These are phyloP conservation scores for Spinacia oleracea DNA, from an alignment of 179 eudicot genomes.

Conservation along the genomic window DNA sequence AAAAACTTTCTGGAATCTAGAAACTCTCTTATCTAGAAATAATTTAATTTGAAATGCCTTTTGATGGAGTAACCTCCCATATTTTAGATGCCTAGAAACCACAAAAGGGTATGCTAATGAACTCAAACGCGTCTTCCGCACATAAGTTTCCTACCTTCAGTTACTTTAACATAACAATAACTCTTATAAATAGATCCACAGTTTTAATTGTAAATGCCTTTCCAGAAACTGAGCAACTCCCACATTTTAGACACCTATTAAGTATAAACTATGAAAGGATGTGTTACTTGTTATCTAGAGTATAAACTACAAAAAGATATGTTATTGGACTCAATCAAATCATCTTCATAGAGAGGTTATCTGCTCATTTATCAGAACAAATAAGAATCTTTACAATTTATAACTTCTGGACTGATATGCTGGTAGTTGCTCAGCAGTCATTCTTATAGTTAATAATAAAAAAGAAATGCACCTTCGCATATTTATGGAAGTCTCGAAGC, in stretches of 20 bases:
- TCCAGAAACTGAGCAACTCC: not conserved
- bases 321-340: no score
- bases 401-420: not conserved
- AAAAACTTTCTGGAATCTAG: not conserved
- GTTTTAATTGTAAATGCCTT: not conserved
- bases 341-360: not conserved
- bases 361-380: not conserved
- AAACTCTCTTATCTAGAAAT: not conserved
- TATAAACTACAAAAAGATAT: not conserved
- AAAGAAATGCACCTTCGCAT: slow-evolving; percentile 67
- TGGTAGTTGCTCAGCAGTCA: not conserved
- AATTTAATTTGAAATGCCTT: not conserved
- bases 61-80: not conserved
- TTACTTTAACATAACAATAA: not conserved
- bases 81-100: not conserved
- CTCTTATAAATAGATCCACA: not conserved
- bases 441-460: not conserved
- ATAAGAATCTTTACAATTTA: not conserved
- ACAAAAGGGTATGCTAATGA: no score
- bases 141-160: not conserved
- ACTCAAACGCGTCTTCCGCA: not conserved
- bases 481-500: slow-evolving; percentile 93
- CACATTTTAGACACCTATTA: not conserved
- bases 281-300: no score
- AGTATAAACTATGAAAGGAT: not conserved